Percentiles rank a stretch among this genome's conserved stretches.
Conservation (phyloP, 768 basidiomycete species). For the Tricholoma sp. region DNA sequence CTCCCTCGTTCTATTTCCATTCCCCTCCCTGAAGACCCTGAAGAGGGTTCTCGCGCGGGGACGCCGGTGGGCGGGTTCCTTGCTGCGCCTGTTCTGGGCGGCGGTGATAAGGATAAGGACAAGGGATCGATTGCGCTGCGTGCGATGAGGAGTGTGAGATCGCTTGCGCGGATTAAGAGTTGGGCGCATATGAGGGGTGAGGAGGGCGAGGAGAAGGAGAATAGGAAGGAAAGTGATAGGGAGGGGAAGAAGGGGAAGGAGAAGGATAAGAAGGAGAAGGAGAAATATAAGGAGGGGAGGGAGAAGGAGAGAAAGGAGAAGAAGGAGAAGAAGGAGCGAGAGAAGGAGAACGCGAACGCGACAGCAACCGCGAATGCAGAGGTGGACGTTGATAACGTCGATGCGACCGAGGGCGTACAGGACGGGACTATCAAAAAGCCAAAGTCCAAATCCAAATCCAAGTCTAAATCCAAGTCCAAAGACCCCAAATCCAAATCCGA, state of each 20-base stretch:
- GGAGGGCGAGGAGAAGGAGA: slow-evolving; percentile 12
- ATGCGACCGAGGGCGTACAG: slow-evolving; percentile 25
- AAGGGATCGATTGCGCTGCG: slow-evolving; percentile 70
- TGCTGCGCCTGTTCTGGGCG: slow-evolving; percentile 26
- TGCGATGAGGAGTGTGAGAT: slow-evolving; percentile 72
- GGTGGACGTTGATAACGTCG: slow-evolving; percentile 1
- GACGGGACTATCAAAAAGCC: slow-evolving; percentile 24
- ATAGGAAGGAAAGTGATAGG: slow-evolving; percentile 10
- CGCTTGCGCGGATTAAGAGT: slow-evolving; percentile 65
- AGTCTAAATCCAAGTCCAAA: slow-evolving; percentile 12
- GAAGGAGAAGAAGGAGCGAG: slow-evolving; percentile 14
- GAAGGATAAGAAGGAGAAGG: slow-evolving; percentile 11
- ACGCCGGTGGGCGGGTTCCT: slow-evolving; percentile 27
- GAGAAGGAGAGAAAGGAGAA: neutral
- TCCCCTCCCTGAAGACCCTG: no score
- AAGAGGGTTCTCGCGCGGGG: no score
- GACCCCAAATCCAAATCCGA: slow-evolving; percentile 15
- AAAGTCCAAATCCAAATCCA: neutral
- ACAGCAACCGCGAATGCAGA: slow-evolving; percentile 27
- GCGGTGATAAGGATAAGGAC: slow-evolving; percentile 7
- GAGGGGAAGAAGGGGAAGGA: neutral
- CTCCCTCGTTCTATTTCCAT: no score
- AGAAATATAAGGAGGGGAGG: neutral
- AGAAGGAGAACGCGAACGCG: slow-evolving; percentile 19
- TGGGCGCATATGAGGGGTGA: slow-evolving; percentile 57